These are phyloP conservation scores for Begonia fuchsioides DNA, from an alignment of 306 rosid species.

Conservation along the genomic window DNA sequence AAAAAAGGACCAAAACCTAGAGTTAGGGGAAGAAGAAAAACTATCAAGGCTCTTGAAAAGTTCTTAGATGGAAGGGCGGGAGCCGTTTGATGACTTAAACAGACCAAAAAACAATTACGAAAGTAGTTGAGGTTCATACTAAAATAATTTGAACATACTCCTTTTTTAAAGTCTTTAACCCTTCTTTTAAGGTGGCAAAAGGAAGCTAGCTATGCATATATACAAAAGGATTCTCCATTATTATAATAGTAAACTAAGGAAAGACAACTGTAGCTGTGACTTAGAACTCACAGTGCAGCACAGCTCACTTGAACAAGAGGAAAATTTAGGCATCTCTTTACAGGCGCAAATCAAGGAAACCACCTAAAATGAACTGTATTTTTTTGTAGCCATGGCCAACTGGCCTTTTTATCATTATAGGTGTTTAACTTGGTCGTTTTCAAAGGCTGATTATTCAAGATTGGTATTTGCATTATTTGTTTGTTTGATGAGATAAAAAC, in stretches of 20 bases:
- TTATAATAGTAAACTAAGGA: no score
- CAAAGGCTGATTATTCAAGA: no score
- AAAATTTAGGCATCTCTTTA: conserved; percentile 1
- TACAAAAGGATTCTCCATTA: no score
- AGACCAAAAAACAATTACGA: neutral
- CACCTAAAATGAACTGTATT: conserved; percentile 7
- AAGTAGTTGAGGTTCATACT: neutral
- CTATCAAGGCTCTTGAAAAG: no score
- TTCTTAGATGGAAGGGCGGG: neutral
- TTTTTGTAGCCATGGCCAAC: neutral
- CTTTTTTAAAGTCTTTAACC: neutral
- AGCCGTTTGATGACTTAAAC: neutral
- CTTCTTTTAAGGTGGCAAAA: neutral
- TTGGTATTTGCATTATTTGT: no score
- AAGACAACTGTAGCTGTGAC: no score
- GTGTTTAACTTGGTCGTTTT: neutral
- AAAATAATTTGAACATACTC: neutral
- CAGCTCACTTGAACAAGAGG: conserved; percentile 6
- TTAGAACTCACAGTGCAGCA: conserved; percentile 3
- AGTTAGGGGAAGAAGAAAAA: no score
- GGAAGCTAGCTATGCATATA: neutral
- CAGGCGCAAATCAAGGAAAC: conserved; percentile 15
- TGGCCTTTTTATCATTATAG: neutral
- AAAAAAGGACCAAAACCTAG: no score
- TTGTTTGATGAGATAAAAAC: no score